Base-by-base conservation (phyloP, 1,284 basidiomycete genomes). In the Grifola frondosa region DNA sequence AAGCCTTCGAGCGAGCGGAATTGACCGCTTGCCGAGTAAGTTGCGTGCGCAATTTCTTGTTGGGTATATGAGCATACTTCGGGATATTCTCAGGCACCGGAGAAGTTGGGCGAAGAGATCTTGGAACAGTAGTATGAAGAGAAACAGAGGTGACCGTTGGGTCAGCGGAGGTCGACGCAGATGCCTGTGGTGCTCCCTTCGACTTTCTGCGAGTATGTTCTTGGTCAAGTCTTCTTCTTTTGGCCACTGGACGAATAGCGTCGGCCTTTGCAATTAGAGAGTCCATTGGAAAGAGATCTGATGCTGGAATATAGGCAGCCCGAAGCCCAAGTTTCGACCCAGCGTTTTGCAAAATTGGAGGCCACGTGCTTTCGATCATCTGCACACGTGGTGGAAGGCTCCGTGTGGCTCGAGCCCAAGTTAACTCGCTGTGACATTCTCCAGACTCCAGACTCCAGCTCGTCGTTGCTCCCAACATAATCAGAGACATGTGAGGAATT, bases 31-130 rank as follows among this genome's bases (percentile, higher is more conserved):
- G 77, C 11, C 79, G 70, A 24, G 75, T 74, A 1, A 94, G 71
- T 49, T 87, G 77, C 3, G 81, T 71, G 15, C 88, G 77, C 3
- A 94, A 74, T 59, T 86, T 91, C 64, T 81, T 81, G 66, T 92
- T 86, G 11, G 75, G 71, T 30, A 93, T 84, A 53, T 88, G 83
- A 0, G 62, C 59, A 57, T 85, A 75, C 31, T 69, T 75, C 3
- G 69, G 65, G 2, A 66, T 57, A 41, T 67, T 67, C 34, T 73
- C 68, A 0, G 75, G 70, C 1, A 69, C 62, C 0, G 70, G 62
- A 1, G 67, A 70, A 9, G 64, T 59, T 5, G 70, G 52, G n/a
- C 71, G 73, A 22, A 87, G 68, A 2, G 85, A 87, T 59, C 76
- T 75, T 0, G 84, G 82, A 4, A 84, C 57, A 19, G 73, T 58